phyloP scores from a whole-genome alignment of 108 stramenopile species.

The Skeletonema tropicum region DNA sequence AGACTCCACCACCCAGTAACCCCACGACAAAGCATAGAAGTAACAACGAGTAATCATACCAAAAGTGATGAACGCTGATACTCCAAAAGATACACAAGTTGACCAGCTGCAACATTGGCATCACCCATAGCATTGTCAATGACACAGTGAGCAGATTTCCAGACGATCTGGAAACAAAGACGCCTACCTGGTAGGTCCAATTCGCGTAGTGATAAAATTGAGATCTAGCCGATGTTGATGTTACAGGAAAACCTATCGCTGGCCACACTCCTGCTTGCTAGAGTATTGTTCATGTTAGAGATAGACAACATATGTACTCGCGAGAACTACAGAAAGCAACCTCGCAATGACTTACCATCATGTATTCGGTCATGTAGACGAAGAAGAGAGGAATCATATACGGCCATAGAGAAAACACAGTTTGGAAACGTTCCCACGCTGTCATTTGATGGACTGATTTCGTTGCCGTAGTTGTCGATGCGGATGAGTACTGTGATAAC shows the following conservation, averaged over 20 bases:
- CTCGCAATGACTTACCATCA: conserved; percentile 4
- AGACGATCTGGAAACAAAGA: conserved; percentile 71
- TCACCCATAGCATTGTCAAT: conserved; percentile 64
- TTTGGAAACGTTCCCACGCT: conserved; percentile 31
- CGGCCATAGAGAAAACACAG: conserved; percentile 62
- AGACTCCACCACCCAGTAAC: conserved; percentile 79
- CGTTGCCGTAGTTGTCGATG: background rate
- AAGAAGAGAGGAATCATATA: conserved; percentile 78
- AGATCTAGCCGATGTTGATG: conserved; percentile 46
- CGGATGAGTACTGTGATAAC: conserved; percentile 3
- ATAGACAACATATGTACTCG: background rate
- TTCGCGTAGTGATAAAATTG: conserved; percentile 75
- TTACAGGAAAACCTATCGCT: conserved; percentile 79
- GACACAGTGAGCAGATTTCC: conserved; percentile 61
- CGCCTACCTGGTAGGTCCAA: conserved; percentile 83
- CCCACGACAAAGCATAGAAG: conserved; percentile 66
- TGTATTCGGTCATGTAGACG: conserved; percentile 82
- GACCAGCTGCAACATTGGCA: conserved; percentile 66
- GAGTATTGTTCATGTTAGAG: too few relatives aligned
- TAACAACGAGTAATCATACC: conserved; percentile 47
- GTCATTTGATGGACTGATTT: conserved; percentile 27
- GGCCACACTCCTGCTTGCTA: conserved; percentile 75
- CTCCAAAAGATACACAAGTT: conserved; percentile 72
- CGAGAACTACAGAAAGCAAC: background rate
- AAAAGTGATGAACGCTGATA: conserved; percentile 36